phyloP scores from a whole-genome alignment of 495 filamentous ascomycete genomes.

The Talaromyces proteolyticus region DNA sequence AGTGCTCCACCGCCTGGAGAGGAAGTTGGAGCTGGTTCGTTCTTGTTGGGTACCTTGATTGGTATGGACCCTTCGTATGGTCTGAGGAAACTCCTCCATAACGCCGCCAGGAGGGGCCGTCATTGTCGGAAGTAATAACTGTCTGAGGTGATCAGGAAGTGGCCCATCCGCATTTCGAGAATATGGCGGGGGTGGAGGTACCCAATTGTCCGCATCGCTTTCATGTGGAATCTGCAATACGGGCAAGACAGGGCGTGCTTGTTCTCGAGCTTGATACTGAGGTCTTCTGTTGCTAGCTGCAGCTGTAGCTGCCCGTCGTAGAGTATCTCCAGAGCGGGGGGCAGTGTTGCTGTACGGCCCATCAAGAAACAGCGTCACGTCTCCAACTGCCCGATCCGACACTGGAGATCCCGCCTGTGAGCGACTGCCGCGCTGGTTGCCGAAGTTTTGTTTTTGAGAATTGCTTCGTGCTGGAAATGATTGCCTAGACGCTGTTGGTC shows the following conservation, averaged over 20 bases:
- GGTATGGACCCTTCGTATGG: slow-evolving; percentile 1
- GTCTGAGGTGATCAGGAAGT: slow-evolving; percentile 46
- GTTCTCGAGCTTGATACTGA: slow-evolving; percentile 39
- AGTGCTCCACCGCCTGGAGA: slow-evolving; percentile 6
- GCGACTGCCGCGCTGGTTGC: neutral
- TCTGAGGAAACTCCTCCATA: slow-evolving; percentile 1
- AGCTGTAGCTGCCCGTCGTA: slow-evolving; percentile 74
- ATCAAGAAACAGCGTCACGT: slow-evolving; percentile 19
- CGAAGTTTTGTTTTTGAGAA: neutral
- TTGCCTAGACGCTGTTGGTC: slow-evolving; percentile 11
- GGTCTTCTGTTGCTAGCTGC: slow-evolving; percentile 64
- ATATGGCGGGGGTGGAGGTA: slow-evolving; percentile 88
- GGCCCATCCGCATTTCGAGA: slow-evolving; percentile 59
- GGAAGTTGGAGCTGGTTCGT: neutral
- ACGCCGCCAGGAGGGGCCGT: slow-evolving; percentile 10
- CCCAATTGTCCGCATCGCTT: slow-evolving; percentile 89
- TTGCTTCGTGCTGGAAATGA: slow-evolving; percentile 12
- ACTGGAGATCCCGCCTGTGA: neutral
- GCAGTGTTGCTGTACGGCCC: slow-evolving; percentile 71
- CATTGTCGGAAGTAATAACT: slow-evolving; percentile 23
- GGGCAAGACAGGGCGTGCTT: slow-evolving; percentile 49
- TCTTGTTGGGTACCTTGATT: neutral
- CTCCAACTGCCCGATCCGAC: slow-evolving; percentile 10
- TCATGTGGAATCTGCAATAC: slow-evolving; percentile 67
- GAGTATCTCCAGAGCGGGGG: slow-evolving; percentile 68